Percentiles rank a stretch among this genome's conserved stretches.
phyloP scores from a whole-genome alignment of 108 stramenopile species.

The Skeletonema tropicum region DNA sequence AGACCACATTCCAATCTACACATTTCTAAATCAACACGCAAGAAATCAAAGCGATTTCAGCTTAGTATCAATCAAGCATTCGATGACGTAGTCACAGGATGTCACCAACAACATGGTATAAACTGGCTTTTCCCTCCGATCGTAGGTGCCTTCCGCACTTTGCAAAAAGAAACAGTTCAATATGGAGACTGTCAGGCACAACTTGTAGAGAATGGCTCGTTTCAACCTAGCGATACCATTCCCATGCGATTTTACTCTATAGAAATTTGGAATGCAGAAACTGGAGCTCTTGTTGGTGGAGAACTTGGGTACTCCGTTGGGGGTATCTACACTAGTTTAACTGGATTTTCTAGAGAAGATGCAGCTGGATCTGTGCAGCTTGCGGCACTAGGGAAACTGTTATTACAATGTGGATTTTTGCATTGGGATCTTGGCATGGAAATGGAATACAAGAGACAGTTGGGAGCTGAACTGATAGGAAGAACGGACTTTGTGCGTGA shows the following conservation, averaged over 20 bases:
- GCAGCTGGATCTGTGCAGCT: conserved; percentile 85
- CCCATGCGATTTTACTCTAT: conserved; percentile 79
- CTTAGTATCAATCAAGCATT: conserved; percentile 76
- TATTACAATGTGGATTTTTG: conserved; percentile 7
- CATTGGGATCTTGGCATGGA: conserved; percentile 9
- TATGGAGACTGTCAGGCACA: conserved; percentile 21
- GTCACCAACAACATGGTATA: conserved; percentile 73
- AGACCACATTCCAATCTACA: conserved; percentile 52
- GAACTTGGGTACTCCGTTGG: conserved; percentile 88
- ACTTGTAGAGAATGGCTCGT: conserved; percentile 24
- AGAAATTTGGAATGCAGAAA: conserved; percentile 70
- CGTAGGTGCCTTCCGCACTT: conserved; percentile 62
- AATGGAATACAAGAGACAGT: conserved; percentile 1
- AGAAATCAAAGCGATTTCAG: conserved; percentile 64
- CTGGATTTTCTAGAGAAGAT: conserved; percentile 74
- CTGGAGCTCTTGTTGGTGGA: conserved; percentile 73
- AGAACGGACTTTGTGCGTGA: conserved; percentile 10
- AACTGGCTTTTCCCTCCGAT: conserved; percentile 86
- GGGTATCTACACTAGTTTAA: conserved; percentile 77
- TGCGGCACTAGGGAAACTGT: conserved; percentile 28
- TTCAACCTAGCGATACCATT: conserved; percentile 18
- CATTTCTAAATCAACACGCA: conserved; percentile 70
- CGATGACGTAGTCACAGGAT: conserved; percentile 71
- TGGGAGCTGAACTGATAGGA: not conserved
- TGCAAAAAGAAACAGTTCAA: conserved; percentile 34